Evolutionary conservation across 176 grass and related monocot genomes (phyloP).

Genomic region (Rhipidocladum racemiflorum): DNA sequence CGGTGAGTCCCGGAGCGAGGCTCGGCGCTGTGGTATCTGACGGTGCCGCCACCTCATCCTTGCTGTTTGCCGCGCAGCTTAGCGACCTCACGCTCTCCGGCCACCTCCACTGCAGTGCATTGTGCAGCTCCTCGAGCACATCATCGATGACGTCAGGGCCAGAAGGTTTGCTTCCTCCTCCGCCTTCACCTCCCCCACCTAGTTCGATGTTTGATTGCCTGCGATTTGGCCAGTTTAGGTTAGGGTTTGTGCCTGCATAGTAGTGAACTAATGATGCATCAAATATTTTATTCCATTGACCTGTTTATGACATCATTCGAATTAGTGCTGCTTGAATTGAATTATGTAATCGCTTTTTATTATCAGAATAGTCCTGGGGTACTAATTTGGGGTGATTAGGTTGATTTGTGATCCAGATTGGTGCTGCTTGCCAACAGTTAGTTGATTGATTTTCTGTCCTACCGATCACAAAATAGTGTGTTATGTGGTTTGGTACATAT

Average conservation of each 20-base stretch:
- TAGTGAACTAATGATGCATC: too few relatives aligned
- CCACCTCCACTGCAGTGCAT: slow-evolving; percentile 50
- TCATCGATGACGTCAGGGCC: slow-evolving; percentile 39
- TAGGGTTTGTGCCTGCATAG: slow-evolving; percentile 20
- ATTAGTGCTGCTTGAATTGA: slow-evolving; percentile 3
- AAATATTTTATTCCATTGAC: background rate
- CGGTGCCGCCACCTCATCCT: slow-evolving; percentile 33
- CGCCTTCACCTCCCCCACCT: background rate
- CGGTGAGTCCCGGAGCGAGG: slow-evolving; percentile 26
- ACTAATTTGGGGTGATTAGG: background rate
- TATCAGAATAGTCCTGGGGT: too few relatives aligned
- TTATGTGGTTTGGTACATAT: background rate
- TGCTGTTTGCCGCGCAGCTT: slow-evolving; percentile 61
- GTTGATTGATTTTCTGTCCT: background rate
- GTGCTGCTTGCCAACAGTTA: background rate
- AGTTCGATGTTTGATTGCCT: background rate
- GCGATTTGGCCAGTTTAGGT: background rate
- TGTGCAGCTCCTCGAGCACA: slow-evolving; percentile 70
- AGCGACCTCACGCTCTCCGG: slow-evolving; percentile 49
- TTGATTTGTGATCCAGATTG: background rate
- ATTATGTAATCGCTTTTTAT: too few relatives aligned
- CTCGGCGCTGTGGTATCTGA: slow-evolving; percentile 61
- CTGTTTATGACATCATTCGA: background rate
- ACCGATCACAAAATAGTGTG: background rate
- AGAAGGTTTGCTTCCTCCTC: slow-evolving; percentile 42